Evolutionary conservation across 768 basidiomycete genomes (phyloP).

Genomic region (Boletus coccyginus): DNA sequence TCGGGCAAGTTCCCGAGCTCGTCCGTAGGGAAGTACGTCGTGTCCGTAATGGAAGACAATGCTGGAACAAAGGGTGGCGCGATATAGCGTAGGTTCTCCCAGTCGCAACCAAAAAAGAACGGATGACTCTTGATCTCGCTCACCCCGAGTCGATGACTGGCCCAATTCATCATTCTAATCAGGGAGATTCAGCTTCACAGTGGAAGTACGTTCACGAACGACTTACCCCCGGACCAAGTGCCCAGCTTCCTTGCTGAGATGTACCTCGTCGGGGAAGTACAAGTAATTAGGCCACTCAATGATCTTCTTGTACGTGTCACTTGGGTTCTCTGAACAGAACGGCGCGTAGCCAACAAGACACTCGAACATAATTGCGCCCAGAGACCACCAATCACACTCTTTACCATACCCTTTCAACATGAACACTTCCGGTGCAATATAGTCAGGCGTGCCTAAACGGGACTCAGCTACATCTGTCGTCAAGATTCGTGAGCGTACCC

Average conservation of each 20-base stretch:
- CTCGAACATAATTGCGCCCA: slow-evolving; percentile 99
- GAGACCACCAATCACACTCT: slow-evolving; percentile 99
- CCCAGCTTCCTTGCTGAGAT: slow-evolving; percentile 88
- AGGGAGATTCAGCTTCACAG: slow-evolving; percentile 4
- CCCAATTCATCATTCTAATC: slow-evolving; percentile 80
- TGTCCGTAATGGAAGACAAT: slow-evolving; percentile 88
- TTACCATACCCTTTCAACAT: slow-evolving; percentile 96
- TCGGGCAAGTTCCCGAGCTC: slow-evolving; percentile 74
- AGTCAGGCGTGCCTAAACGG: slow-evolving; percentile 33
- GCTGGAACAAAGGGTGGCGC: slow-evolving; percentile 96
- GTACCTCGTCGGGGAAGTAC: slow-evolving; percentile 92
- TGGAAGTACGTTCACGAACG: background rate
- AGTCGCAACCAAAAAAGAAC: slow-evolving; percentile 95
- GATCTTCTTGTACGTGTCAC: slow-evolving; percentile 98
- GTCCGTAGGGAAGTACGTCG: slow-evolving; percentile 95
- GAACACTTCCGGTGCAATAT: slow-evolving; percentile 98
- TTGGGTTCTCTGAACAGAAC: slow-evolving; percentile 95
- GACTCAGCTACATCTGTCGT: background rate
- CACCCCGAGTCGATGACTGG: slow-evolving; percentile 68
- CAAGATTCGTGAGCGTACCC: slow-evolving; percentile 5
- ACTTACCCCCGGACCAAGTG: slow-evolving; percentile 81
- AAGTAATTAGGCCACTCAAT: slow-evolving; percentile 93
- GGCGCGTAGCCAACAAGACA: slow-evolving; percentile 97
- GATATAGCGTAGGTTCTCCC: slow-evolving; percentile 87
- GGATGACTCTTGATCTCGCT: slow-evolving; percentile 91